Evolutionary conservation across 495 filamentous ascomycete species (phyloP), one percentile per base, ranked within the genome.

Genomic region (Penicillium ochrochloron): DNA sequence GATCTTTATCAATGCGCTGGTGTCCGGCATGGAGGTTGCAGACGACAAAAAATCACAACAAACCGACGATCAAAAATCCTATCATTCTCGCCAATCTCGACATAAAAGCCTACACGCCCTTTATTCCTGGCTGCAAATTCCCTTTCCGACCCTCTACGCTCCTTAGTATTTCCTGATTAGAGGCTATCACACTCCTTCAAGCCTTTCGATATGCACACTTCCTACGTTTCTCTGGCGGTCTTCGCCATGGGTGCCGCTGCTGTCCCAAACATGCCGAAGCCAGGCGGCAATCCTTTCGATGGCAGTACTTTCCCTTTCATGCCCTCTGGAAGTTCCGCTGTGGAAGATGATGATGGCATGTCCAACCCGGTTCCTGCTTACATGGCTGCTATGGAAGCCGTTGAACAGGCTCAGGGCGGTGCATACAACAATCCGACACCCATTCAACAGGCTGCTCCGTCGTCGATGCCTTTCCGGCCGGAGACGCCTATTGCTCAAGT

Each of bases 161-260:
- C 65, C 2, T 74, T 62, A 41, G 31, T 48, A 11, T 31, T 33
- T 21, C 56, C 51, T 29, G 34, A 21, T 48, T n/a, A 31, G 54
- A 59, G 59, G 27, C 39, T 60, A 37, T 14, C 23, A 10, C 19
- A n/a, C 25, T 46, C 42, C 52, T 52, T 53, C 34, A 33, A 27
- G 31, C 25, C 34, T 44, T n/a, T 48, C 56, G 59, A 54, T 7
- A 73, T 74, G 71, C 71, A 66, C 37, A 39, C 56, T 25, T 63
- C 69, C n/a, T 74, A 72, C 53, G 12, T 74, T 42, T 70, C 71
- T 25, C 39, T 74, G 65, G 71, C 65, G 19, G 21, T 68, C 46
- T 62, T 74, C 34, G 71, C 70, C 66, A 14, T 70, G 51, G 58
- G 60, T 35, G 71, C 69, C 23, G 48, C 58, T n/a, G 71, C 69